phyloP scores from a whole-genome alignment of 495 filamentous ascomycete species.

The Aspergillus homomorphus region DNA sequence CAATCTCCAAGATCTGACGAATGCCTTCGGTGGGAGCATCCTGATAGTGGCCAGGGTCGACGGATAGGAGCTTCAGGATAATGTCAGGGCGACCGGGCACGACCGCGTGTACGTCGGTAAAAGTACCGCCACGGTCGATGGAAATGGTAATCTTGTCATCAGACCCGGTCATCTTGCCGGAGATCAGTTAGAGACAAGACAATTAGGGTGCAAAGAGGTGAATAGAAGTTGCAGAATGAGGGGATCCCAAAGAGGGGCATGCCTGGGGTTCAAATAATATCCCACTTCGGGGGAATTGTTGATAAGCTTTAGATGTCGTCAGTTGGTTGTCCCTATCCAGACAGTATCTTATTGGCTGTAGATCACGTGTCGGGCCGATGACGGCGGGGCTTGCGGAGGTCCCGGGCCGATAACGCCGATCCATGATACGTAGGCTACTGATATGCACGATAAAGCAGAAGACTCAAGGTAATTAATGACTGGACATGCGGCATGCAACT shows the following conservation, averaged over 20 bases:
- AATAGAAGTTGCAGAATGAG: background rate
- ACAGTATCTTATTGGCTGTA: background rate
- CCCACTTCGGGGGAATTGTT: background rate
- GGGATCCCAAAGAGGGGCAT: constrained; percentile 2
- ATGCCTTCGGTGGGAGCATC: constrained; percentile 92
- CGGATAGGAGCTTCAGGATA: constrained; percentile 85
- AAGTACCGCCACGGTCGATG: constrained; percentile 61
- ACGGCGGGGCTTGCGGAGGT: constrained; percentile 10
- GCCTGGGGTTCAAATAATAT: constrained; percentile 5
- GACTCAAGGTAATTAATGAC: background rate
- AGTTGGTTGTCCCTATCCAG: background rate
- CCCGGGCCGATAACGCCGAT: constrained; percentile 25
- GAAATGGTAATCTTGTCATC: constrained; percentile 40
- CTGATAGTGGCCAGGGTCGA: constrained; percentile 82
- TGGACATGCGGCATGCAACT: background rate
- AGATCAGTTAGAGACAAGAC: background rate
- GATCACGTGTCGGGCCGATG: constrained; percentile 38
- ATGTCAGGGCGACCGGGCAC: constrained; percentile 61
- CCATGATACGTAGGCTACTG: background rate
- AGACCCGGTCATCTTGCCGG: constrained; percentile 26
- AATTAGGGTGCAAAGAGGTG: background rate
- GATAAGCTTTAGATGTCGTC: constrained; percentile 8
- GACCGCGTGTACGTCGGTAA: constrained; percentile 60
- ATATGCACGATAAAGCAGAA: background rate
- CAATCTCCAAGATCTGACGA: constrained; percentile 80